Evolutionary conservation across 2,329 filamentous ascomycete genomes (phyloP), one percentile per base, ranked within the genome.

Genomic region (Beauveria caledonica): DNA sequence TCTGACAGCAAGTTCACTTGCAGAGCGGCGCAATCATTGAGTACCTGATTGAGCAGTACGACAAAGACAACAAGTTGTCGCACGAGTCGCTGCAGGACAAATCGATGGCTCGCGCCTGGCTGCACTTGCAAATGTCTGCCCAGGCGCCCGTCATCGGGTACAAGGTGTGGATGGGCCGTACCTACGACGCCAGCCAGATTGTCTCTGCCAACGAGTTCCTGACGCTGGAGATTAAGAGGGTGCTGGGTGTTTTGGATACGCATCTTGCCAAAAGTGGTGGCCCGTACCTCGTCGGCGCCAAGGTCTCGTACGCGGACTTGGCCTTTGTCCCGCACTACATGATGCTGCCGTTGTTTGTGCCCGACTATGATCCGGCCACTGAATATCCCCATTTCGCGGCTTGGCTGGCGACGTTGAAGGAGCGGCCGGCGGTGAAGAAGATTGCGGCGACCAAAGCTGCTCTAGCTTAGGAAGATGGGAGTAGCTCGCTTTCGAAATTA

Each of bases 91-190:
- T 64, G 44, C 46, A 61, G 9, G 23, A 48, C 2, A 48, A 48
- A 21, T 48, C 45, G 3, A 13, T 27, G 11, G 56, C 63, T 9
- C 63, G 62, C 10, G 29, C 56, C 4, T 67, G 63, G 64, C 49
- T 61, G 17, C 60, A 65, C 56, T 68, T 68, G 42, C 64, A 67
- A 42, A 65, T 64, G 56, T 63, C 62, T 42, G 65, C 63, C 1
- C 70, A 72, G 58, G 71, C 70, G 2, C 71, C 69, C 10, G 72
- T 72, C 50, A 70, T 66, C 42, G 68, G 68, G 44, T 68, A 65
- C 54, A 62, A 62, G 51, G 60, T 62, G 27, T 68, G 67, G 64
- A 70, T 69, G 57, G 33, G 59, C 40, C 59, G 64, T 3, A 27
- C 45, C 11, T 65, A 67, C 52, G 64, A 71, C 33, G 65, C 62